A percentile compares a stretch with the other conserved stretches of the same genome.
Conservation (phyloP, 2,329 filamentous ascomycete genomes). For the Paracamarosporium sp. region DNA sequence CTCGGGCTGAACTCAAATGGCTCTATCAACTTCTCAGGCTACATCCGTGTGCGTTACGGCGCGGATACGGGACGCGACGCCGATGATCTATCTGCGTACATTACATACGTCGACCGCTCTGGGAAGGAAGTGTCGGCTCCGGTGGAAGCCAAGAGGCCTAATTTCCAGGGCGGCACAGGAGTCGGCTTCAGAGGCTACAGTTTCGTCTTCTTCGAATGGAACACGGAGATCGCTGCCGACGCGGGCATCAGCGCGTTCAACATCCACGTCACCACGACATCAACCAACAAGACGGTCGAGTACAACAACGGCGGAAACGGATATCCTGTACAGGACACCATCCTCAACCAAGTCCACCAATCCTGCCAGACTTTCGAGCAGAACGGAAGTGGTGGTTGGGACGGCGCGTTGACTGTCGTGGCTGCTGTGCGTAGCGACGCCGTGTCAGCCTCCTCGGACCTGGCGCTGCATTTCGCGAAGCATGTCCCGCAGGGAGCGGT, state of each 20-base stretch:
- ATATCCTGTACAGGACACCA: constrained; percentile 4
- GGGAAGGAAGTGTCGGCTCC: neutral
- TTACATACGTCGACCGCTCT: neutral
- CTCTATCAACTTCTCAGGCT: constrained; percentile 20
- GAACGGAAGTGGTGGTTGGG: neutral
- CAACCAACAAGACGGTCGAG: neutral
- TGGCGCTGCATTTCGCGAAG: constrained; percentile 4
- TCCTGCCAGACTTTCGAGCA: neutral
- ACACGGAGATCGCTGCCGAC: neutral
- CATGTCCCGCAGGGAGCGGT: constrained; percentile 1
- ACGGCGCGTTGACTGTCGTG: constrained; percentile 1
- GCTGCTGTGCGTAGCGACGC: constrained; percentile 1
- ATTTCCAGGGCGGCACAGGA: neutral
- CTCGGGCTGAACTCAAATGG: constrained; percentile 17
- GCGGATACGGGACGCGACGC: constrained; percentile 11
- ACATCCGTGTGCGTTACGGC: constrained; percentile 23
- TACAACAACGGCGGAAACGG: constrained; percentile 6
- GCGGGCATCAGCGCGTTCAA: constrained; percentile 4
- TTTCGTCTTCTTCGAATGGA: constrained; percentile 10
- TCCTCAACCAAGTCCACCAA: constrained; percentile 6
- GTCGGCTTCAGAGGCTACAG: neutral
- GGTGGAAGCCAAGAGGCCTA: neutral
- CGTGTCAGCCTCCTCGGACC: neutral
- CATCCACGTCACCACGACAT: neutral
- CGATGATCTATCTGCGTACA: neutral